A percentile compares a stretch with the other conserved stretches of the same genome.
phyloP scores from a whole-genome alignment of 345 rosid species.

The Populus ilicifolia region DNA sequence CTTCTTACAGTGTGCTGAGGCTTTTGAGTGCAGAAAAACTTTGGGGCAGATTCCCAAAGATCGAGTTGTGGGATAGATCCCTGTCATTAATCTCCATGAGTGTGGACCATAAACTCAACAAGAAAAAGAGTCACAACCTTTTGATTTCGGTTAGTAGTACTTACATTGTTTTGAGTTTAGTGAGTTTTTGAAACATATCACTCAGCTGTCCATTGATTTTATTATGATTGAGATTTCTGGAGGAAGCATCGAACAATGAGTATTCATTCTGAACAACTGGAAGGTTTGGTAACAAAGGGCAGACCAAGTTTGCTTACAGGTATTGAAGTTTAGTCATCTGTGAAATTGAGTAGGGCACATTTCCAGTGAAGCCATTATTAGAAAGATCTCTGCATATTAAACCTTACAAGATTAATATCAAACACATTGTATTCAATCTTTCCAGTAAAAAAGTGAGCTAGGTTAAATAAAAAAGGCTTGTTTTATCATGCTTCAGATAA shows the following conservation, averaged over 20 bases:
- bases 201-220: slow-evolving; percentile 70
- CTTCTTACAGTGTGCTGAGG: slow-evolving; percentile 56
- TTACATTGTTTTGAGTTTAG: slow-evolving; percentile 69
- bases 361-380: slow-evolving; percentile 67
- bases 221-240: slow-evolving; percentile 69
- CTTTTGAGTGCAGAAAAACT: slow-evolving; percentile 58
- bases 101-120: not conserved
- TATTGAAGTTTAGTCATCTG: slow-evolving; percentile 61
- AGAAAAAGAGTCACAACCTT: not conserved
- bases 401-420: slow-evolving; percentile 9
- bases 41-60: slow-evolving; percentile 68
- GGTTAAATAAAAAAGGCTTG: not conserved
- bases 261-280: not conserved
- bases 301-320: slow-evolving; percentile 47
- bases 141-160: slow-evolving; percentile 18
- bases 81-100: slow-evolving; percentile 39
- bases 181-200: slow-evolving; percentile 78
- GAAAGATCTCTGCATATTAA: slow-evolving; percentile 73
- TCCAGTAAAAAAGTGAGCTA: no score
- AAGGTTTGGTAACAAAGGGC: not conserved
- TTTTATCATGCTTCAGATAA: not conserved
- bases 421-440: no score
- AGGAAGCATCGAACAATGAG: slow-evolving; percentile 16
- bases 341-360: slow-evolving; percentile 79
- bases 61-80: slow-evolving; percentile 71